These are phyloP conservation scores for Platanthera zijinensis DNA, from an alignment of 106 monocot genomes.

Conservation along the genomic window DNA sequence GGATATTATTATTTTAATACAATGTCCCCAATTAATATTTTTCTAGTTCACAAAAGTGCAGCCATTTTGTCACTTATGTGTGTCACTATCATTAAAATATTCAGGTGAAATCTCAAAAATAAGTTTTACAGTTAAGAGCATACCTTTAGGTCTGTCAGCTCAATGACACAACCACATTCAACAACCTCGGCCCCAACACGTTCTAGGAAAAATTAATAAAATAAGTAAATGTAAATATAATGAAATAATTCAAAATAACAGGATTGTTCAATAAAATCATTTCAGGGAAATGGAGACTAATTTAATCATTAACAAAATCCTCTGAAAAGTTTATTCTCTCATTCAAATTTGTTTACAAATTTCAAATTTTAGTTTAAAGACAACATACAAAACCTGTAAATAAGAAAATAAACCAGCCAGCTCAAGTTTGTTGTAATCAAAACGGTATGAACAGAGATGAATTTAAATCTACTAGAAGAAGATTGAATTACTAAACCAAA, in stretches of 20 bases:
- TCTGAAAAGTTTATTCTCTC: neutral
- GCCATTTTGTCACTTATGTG: neutral
- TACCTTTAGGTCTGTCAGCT: conserved; percentile 68
- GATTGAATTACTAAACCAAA: neutral
- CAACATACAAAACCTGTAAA: neutral
- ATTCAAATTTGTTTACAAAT: neutral
- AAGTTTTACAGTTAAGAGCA: neutral
- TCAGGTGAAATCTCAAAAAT: neutral
- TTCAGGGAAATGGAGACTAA: neutral
- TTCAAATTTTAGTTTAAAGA: neutral
- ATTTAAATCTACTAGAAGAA: neutral
- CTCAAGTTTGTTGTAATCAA: neutral
- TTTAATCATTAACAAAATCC: neutral
- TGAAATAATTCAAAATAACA: neutral
- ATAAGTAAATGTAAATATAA: neutral
- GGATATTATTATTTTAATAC: neutral
- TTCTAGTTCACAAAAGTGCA: neutral
- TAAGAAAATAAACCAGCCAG: neutral
- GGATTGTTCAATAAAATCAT: neutral
- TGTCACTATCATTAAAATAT: neutral
- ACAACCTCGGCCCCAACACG: conserved; percentile 64
- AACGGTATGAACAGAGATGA: neutral
- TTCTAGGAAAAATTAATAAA: conserved; percentile 28
- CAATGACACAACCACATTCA: conserved; percentile 75
- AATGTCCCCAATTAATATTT: neutral